Evolutionary conservation across 2,329 filamentous ascomycete species (phyloP), one percentile per base, ranked within the genome.

Genomic region (Lizonia empirigonia): DNA sequence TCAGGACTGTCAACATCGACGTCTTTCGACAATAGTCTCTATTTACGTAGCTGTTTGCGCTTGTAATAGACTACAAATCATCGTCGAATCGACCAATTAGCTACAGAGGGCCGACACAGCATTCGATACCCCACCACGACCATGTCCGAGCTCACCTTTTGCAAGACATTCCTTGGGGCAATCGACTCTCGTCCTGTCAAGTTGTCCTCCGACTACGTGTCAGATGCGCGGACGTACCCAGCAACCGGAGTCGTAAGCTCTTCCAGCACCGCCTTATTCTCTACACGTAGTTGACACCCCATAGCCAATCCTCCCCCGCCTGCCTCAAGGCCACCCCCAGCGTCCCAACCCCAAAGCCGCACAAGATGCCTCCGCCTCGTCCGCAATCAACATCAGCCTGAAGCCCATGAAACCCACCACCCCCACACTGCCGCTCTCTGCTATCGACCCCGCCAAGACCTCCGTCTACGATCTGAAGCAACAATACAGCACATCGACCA

Each of bases 121-220:
- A 18, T 26, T 8, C 13, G 13, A 22, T 19, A 7, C 20, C 30
- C 46, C 42, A 44, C 41, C 40, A 23, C 57, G 50, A 60, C 37
- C 53, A 75, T 75, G 72, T 67, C 71, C n/a, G 92, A 97, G 81
- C 76, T 92, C 54, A 78, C 85, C 41, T 97, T 97, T 74, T 88
- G 91, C 63, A 91, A 89, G 75, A 81, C 85, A 24, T 97, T 96
- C 75, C 85, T 99, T 62, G 80, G 86, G 44, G 83, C 85, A 18
- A 84, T 97, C 56, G 91, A 96, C 75, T 83, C 85, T 54, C 86
- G 87, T 40, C 88, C 91, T 7, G 74, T 86, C 64, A 95, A 92
- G 79, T 83, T 97, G 58, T 85, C 88, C n/a, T 80, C 89, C 59
- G 91, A 97, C 74, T 89, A 97, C 84, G 86, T 95, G 73, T 90